Conservation (phyloP, 768 basidiomycete species). For the Mycena kentingensis region DNA sequence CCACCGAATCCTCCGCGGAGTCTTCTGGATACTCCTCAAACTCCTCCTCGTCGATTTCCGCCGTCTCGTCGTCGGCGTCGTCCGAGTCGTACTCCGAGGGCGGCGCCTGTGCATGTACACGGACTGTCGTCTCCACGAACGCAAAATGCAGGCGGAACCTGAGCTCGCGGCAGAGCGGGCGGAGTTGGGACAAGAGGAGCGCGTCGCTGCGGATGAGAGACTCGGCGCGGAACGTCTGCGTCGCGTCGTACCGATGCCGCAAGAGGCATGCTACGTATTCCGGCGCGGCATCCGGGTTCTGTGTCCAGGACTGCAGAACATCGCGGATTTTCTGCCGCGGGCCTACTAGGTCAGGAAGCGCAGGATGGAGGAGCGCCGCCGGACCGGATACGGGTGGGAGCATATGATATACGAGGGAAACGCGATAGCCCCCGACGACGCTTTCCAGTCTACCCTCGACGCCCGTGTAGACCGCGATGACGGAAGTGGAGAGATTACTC, state of each 20-base stretch:
- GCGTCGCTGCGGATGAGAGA: conserved; percentile 19
- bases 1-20: background rate
- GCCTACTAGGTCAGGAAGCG: conserved; percentile 19
- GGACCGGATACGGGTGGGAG: conserved; percentile 11
- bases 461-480: conserved; percentile 20
- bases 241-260: conserved; percentile 7
- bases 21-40: conserved; percentile 7
- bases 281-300: conserved; percentile 11
- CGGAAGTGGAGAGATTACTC: conserved; percentile 11
- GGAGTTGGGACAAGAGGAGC: conserved; percentile 18
- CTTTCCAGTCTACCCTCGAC: conserved; percentile 13
- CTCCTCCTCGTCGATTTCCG: conserved; percentile 13
- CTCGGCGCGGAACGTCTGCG: conserved; percentile 11
- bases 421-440: conserved; percentile 14
- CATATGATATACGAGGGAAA: conserved; percentile 19
- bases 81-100: conserved; percentile 5
- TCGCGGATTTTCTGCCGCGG: conserved; percentile 12
- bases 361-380: background rate
- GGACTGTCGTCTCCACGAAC: conserved; percentile 2
- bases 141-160: conserved; percentile 20
- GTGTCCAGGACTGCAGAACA: conserved; percentile 22
- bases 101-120: background rate
- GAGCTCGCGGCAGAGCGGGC: conserved; percentile 18
- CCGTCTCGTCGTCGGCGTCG: background rate
- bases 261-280: conserved; percentile 12